Evolutionary conservation across 106 monocot genomes (phyloP).

Genomic region (Apostasia ramifera): DNA sequence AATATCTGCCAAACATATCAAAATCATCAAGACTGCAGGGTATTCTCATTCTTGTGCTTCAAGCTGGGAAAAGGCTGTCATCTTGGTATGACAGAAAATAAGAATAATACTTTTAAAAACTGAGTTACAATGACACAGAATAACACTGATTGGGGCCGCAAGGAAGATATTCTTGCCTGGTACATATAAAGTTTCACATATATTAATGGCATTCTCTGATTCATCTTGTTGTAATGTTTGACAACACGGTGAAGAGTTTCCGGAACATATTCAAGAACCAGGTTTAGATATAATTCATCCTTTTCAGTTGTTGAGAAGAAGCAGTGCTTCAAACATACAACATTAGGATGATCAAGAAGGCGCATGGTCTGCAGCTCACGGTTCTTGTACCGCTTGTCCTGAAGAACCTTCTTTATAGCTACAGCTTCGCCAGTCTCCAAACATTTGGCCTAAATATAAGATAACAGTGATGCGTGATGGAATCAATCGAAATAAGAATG

Average conservation of each 20-base stretch:
- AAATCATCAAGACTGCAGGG: not conserved
- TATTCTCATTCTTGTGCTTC: too few species aligned
- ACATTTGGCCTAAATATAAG: constrained; percentile 69
- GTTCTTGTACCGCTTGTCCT: constrained; percentile 77
- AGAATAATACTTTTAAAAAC: too few species aligned
- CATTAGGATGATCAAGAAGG: constrained; percentile 68
- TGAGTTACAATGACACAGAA: not conserved
- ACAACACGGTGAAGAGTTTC: constrained; percentile 64
- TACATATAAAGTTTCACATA: constrained; percentile 84
- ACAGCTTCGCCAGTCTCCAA: constrained; percentile 85
- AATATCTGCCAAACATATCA: constrained; percentile 50
- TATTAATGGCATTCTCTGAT: constrained; percentile 75
- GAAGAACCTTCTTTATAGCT: constrained; percentile 76
- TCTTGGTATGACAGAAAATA: too few species aligned
- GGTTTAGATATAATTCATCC: constrained; percentile 82
- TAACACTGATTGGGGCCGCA: not conserved
- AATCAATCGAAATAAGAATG: not conserved
- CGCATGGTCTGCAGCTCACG: constrained; percentile 84
- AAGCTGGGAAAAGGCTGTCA: too few species aligned
- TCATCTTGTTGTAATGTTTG: constrained; percentile 25
- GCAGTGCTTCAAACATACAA: constrained; percentile 75
- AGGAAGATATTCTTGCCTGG: constrained; percentile 24
- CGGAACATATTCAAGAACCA: constrained; percentile 88
- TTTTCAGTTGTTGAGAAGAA: constrained; percentile 79
- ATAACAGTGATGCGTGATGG: not conserved